Percentiles rank a stretch among this genome's conserved stretches.
phyloP scores from a whole-genome alignment of 495 filamentous ascomycete genomes.

The Aspergillus wentii region DNA sequence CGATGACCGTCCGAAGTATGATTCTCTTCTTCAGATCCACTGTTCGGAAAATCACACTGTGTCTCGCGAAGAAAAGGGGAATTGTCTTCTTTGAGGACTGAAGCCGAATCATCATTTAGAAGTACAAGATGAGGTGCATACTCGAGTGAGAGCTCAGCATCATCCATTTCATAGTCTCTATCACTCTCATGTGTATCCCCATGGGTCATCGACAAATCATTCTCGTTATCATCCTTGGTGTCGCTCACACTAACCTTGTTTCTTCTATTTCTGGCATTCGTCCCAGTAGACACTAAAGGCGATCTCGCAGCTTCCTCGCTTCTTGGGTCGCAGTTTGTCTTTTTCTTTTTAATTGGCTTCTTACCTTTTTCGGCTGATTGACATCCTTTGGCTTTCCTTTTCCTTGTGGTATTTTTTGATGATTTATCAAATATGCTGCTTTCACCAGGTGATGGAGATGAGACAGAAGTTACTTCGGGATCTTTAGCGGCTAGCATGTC shows the following conservation, averaged over 20 bases:
- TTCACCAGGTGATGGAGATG: slow-evolving; percentile 12
- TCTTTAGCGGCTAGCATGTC: neutral
- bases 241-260: too few species aligned
- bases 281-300: slow-evolving; percentile 6
- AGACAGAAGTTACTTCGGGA: slow-evolving; percentile 7
- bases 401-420: slow-evolving; percentile 3
- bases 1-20: too few species aligned
- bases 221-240: too few species aligned
- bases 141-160: too few species aligned
- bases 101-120: too few species aligned
- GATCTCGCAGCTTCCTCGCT: slow-evolving; percentile 2
- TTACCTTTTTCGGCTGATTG: slow-evolving; percentile 9
- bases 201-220: too few species aligned
- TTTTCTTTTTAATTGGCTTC: slow-evolving; percentile 3
- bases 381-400: slow-evolving; percentile 3
- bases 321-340: neutral
- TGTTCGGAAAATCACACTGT: too few species aligned
- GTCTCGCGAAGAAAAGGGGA: too few species aligned
- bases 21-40: too few species aligned
- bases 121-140: too few species aligned
- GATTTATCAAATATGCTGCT: slow-evolving; percentile 1
- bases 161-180: neutral
- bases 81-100: too few species aligned
- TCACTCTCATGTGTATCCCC: too few species aligned
- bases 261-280: neutral